Evolutionary conservation across 2,329 filamentous ascomycete species (phyloP), one percentile per base, ranked within the genome.

Genomic region (Endothia cerciana): DNA sequence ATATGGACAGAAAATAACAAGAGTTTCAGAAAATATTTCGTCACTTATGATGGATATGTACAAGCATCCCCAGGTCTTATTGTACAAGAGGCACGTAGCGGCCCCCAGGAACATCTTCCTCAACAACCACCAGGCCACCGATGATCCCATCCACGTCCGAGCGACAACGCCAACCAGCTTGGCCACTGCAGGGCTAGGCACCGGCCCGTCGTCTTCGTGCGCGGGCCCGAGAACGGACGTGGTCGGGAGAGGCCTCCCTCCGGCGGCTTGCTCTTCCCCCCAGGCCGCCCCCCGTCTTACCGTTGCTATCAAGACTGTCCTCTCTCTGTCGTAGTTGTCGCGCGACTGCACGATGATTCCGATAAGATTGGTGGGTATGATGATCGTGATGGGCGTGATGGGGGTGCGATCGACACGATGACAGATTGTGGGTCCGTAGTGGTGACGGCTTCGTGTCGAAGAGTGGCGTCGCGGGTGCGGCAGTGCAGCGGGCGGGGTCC

Each of bases 371-470:
- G 36, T 60, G 56, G 17, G 36, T 60, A 30, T 30, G 65, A 58
- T 68, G 62, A 10, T 43, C 62, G 25, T 41, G 65, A 58, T 68
- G 62, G 15, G 62, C n/a, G 55, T 69, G 62, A 40, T 67, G 67
- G n/a, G 67, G 62, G 19, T 67, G 62, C 30, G 64, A 47, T 10
- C 62, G 63, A 47, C 30, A 43, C 10, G 62, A 49, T 3, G 47
- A 72, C 59, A 43, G 73, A 72, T 68, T 77, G 15, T 19, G 60
- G 45, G 38, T 38, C n/a, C 40, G 65, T 1, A 65, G 41, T 5
- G 59, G 38, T 17, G 65, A 63, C 36, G 43, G 25, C 40, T 61
- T 77, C 62, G 75, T 75, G 63, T 80, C 78, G 67, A 79, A 71
- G 64, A 79, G 80, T 60, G 74, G 76, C 62, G 74, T 72, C 33